Evolutionary conservation across 345 rosid genomes (phyloP).

Genomic region (Sapria himalayana): DNA sequence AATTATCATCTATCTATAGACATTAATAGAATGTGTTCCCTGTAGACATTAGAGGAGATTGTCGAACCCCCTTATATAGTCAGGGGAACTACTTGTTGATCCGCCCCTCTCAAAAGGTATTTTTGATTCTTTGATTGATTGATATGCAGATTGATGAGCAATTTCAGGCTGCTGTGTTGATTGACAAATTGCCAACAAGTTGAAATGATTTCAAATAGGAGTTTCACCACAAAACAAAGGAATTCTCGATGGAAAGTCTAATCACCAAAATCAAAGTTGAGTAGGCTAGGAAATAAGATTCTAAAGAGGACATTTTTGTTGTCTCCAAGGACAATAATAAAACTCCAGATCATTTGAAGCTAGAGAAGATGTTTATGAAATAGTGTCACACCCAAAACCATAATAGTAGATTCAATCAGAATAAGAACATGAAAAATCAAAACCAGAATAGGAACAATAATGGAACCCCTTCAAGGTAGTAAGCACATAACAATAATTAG

Average conservation of each 20-base stretch:
- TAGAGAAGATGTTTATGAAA: not conserved
- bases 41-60: too few relatives aligned
- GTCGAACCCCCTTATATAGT: too few relatives aligned
- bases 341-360: not conserved
- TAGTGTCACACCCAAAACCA: not conserved
- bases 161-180: not conserved
- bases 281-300: not conserved
- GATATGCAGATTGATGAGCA: not conserved
- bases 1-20: too few relatives aligned
- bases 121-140: not conserved
- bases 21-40: too few relatives aligned
- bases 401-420: not conserved
- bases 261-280: not conserved
- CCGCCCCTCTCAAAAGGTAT: not conserved
- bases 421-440: not conserved
- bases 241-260: not conserved
- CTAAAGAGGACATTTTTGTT: not conserved
- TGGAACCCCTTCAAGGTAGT: not conserved
- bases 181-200: not conserved
- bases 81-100: too few relatives aligned
- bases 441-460: not conserved
- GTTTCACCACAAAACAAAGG: not conserved
- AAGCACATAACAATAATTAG: not conserved
- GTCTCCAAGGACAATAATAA: not conserved
- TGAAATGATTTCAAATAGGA: too few relatives aligned